Conservation (phyloP, 768 basidiomycete species). For the Tremella yokohamensis region DNA sequence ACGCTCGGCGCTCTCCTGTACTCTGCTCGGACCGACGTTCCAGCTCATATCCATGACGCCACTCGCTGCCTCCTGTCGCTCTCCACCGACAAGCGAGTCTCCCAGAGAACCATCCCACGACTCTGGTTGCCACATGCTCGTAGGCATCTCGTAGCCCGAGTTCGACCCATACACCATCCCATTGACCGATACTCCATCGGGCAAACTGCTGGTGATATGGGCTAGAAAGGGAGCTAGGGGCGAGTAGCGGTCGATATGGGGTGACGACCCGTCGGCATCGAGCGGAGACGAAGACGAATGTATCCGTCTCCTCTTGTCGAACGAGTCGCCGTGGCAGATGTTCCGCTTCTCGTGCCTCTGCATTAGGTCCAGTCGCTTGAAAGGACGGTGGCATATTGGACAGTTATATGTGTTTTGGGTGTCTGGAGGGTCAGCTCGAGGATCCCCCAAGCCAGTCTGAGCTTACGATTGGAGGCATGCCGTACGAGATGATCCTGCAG, state of each 20-base stretch:
- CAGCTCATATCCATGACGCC: constrained; percentile 15
- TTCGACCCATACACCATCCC: background rate
- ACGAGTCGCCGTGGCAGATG: constrained; percentile 21
- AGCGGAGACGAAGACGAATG: background rate
- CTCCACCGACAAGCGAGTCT: constrained; percentile 8
- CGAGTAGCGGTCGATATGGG: background rate
- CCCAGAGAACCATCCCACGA: constrained; percentile 16
- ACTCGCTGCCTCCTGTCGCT: background rate
- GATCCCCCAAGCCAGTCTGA: background rate
- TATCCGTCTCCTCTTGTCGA: background rate
- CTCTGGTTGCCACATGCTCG: constrained; percentile 10
- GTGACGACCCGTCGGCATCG: background rate
- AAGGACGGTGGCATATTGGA: constrained; percentile 24
- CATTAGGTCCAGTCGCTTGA: constrained; percentile 39
- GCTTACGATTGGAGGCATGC: constrained; percentile 40
- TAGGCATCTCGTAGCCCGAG: constrained; percentile 8
- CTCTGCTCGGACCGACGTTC: constrained; percentile 11
- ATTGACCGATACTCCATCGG: background rate
- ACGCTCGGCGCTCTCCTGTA: constrained; percentile 30
- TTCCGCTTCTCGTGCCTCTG: constrained; percentile 38
- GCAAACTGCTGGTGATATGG: background rate
- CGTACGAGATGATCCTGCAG: constrained; percentile 36
- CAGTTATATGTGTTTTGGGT: constrained; percentile 15
- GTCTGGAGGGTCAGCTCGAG: background rate
- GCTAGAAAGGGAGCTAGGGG: constrained; percentile 1